phyloP scores from a whole-genome alignment of 192 early-diverging fungal genomes.

The Ambispora gerdemannii region DNA sequence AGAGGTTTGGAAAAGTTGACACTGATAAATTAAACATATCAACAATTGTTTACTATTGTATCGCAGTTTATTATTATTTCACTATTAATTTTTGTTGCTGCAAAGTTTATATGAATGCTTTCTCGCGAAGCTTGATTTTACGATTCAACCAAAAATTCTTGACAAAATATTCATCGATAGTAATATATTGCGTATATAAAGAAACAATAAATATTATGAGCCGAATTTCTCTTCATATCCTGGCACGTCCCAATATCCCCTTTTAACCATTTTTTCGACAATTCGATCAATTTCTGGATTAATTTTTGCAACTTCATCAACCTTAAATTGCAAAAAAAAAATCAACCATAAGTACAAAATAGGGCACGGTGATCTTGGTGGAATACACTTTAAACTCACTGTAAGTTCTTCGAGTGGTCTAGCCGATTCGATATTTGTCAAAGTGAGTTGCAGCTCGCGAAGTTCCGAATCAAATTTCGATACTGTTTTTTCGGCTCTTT shows the following conservation, averaged over 20 bases:
- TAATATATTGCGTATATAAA: too few species aligned
- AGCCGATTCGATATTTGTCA: slow-evolving; percentile 90
- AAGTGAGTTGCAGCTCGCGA: slow-evolving; percentile 79
- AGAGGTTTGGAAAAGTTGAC: slow-evolving; percentile 45
- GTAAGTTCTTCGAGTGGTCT: slow-evolving; percentile 93
- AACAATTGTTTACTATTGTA: too few species aligned
- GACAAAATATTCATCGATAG: too few species aligned
- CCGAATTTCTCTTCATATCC: slow-evolving; percentile 97
- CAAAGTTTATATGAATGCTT: too few species aligned
- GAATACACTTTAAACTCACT: slow-evolving; percentile 47
- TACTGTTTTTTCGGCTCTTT: slow-evolving; percentile 79
- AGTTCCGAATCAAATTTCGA: slow-evolving; percentile 83
- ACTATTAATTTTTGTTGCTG: too few species aligned
- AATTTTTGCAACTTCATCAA: slow-evolving; percentile 90
- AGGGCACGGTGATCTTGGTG: background rate
- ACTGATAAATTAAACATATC: too few species aligned
- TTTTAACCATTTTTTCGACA: slow-evolving; percentile 87
- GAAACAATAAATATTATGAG: too few species aligned
- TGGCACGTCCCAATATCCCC: slow-evolving; percentile 88
- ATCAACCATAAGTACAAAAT: background rate
- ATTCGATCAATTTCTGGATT: slow-evolving; percentile 88
- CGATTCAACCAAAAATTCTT: too few species aligned
- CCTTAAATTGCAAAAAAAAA: slow-evolving; percentile 44
- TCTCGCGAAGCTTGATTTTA: too few species aligned
- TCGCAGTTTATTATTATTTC: too few species aligned